Conservation (phyloP, 2,329 filamentous ascomycete genomes). For the Bipolaris victoriae region DNA sequence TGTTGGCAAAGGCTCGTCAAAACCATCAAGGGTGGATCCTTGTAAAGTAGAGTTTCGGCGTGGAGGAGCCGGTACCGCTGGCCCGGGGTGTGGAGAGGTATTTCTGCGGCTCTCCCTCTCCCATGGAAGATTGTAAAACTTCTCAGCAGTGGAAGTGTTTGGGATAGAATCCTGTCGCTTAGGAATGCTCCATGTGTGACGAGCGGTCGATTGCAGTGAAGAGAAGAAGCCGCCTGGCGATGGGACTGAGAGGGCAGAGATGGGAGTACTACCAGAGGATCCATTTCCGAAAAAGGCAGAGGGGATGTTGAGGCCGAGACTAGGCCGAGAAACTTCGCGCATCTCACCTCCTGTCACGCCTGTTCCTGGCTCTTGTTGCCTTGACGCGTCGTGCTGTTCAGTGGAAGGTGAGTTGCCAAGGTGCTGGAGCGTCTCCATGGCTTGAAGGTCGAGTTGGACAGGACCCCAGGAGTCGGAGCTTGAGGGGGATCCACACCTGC, state of each 20-base stretch:
- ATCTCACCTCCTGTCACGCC: slow-evolving; percentile 64
- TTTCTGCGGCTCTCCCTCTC: slow-evolving; percentile 51
- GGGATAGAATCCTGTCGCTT: slow-evolving; percentile 60
- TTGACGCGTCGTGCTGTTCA: slow-evolving; percentile 29
- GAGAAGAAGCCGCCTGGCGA: slow-evolving; percentile 93
- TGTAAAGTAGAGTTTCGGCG: slow-evolving; percentile 35
- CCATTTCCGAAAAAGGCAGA: slow-evolving; percentile 36
- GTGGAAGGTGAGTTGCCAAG: slow-evolving; percentile 55
- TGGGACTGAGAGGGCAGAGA: slow-evolving; percentile 85
- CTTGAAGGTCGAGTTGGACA: slow-evolving; percentile 73
- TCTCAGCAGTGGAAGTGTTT: slow-evolving; percentile 88
- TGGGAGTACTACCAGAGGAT: slow-evolving; percentile 61
- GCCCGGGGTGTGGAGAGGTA: slow-evolving; percentile 26
- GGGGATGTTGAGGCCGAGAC: slow-evolving; percentile 48
- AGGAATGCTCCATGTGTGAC: slow-evolving; percentile 78
- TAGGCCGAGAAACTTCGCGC: slow-evolving; percentile 62
- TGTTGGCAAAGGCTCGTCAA: slow-evolving; percentile 39
- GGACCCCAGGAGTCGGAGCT: slow-evolving; percentile 68
- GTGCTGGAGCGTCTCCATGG: slow-evolving; percentile 79
- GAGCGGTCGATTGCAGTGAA: slow-evolving; percentile 74
- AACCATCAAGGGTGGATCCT: slow-evolving; percentile 45
- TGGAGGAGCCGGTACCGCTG: slow-evolving; percentile 25
- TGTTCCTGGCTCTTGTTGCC: slow-evolving; percentile 37
- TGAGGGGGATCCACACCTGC: slow-evolving; percentile 52
- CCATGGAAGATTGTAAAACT: slow-evolving; percentile 90